These are phyloP conservation scores for Elsinoe perseae DNA, from an alignment of 2,329 filamentous ascomycete species.

Conservation along the genomic window DNA sequence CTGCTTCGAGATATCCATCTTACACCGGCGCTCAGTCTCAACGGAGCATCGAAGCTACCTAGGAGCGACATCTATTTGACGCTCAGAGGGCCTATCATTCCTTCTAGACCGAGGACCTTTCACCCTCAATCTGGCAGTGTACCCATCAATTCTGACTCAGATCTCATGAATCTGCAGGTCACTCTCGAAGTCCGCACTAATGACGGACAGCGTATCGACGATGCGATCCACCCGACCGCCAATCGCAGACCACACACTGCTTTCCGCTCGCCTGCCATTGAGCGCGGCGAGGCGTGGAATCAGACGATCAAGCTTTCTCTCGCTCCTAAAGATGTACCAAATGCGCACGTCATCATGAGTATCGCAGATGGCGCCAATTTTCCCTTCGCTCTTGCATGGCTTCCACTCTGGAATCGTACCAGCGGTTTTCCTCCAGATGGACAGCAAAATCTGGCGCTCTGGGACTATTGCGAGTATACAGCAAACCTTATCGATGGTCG, in stretches of 20 bases:
- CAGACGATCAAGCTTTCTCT: slow-evolving; percentile 79
- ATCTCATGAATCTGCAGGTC: slow-evolving; percentile 71
- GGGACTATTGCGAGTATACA: slow-evolving; percentile 87
- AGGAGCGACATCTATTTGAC: slow-evolving; percentile 95
- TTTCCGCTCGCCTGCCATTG: slow-evolving; percentile 77
- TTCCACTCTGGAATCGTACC: slow-evolving; percentile 87
- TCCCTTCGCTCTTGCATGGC: slow-evolving; percentile 84
- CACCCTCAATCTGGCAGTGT: slow-evolving; percentile 75
- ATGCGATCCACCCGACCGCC: slow-evolving; percentile 79
- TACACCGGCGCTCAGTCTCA: slow-evolving; percentile 87
- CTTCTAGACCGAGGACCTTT: slow-evolving; percentile 55
- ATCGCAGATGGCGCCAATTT: slow-evolving; percentile 77
- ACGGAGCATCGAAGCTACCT: slow-evolving; percentile 77
- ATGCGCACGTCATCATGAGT: slow-evolving; percentile 81
- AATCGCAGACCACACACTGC: slow-evolving; percentile 71
- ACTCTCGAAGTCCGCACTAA: slow-evolving; percentile 79
- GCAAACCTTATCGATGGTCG: slow-evolving; percentile 64
- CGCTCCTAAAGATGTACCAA: slow-evolving; percentile 68
- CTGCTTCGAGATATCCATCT: slow-evolving; percentile 71
- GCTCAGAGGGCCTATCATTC: slow-evolving; percentile 68
- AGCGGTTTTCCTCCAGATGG: slow-evolving; percentile 18
- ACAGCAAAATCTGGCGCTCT: slow-evolving; percentile 65
- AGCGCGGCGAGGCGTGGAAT: slow-evolving; percentile 76
- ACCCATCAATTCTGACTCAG: slow-evolving; percentile 56
- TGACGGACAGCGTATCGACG: slow-evolving; percentile 73